Conservation (phyloP, 2,329 filamentous ascomycete species). For the Fusarium udum region DNA sequence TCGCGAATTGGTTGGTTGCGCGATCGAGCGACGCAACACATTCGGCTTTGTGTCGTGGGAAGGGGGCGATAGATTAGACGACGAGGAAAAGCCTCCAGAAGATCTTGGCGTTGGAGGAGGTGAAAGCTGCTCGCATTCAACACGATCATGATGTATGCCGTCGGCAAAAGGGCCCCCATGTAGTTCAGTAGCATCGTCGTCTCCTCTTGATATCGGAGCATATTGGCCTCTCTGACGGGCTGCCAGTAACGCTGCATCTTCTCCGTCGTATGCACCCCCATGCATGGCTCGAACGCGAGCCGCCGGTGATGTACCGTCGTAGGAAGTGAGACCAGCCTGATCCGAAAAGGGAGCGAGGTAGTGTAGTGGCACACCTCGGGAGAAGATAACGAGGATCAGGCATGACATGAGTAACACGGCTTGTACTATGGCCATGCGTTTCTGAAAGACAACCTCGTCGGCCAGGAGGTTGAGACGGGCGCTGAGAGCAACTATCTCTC, state of each 20-base stretch:
- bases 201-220: background rate
- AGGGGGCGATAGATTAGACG: constrained; percentile 12
- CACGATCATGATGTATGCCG: constrained; percentile 12
- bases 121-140: constrained; percentile 41
- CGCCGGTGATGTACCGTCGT: constrained; percentile 30
- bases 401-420: constrained; percentile 87
- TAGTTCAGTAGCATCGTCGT: background rate
- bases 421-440: constrained; percentile 93
- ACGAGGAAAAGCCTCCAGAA: constrained; percentile 21
- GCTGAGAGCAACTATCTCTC: constrained; percentile 84
- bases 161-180: constrained; percentile 11
- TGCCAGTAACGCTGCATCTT: background rate
- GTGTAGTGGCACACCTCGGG: constrained; percentile 57
- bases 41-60: constrained; percentile 21
- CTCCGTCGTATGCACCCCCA: constrained; percentile 9
- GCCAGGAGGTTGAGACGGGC: constrained; percentile 85
- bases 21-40: constrained; percentile 27
- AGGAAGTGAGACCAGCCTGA: constrained; percentile 37
- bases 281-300: constrained; percentile 32
- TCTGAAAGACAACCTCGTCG: constrained; percentile 89
- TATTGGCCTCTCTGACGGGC: constrained; percentile 24
- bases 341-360: constrained; percentile 46
- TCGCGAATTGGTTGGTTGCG: constrained; percentile 43
- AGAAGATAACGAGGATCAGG: constrained; percentile 87
- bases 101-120: constrained; percentile 40